phyloP scores from a whole-genome alignment of 1,284 basidiomycete genomes.

The Singerocomus inundabilis region DNA sequence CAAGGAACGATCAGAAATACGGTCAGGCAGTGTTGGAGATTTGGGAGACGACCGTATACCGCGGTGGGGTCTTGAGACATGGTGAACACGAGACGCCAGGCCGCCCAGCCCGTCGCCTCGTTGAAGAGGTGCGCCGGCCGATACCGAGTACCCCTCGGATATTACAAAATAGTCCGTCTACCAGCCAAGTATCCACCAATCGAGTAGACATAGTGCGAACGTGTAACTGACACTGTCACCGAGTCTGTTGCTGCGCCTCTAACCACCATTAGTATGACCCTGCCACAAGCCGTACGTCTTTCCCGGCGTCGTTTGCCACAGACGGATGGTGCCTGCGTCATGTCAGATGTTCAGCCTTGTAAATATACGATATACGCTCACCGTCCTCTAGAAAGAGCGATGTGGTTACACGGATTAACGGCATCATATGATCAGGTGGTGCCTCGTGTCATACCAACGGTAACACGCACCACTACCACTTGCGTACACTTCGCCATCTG shows the following conservation, averaged over 20 bases:
- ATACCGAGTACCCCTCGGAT: conserved; percentile 13
- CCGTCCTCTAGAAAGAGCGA: conserved; percentile 59
- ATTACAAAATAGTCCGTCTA: conserved; percentile 19
- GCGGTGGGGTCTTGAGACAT: neutral
- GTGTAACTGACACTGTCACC: conserved; percentile 4
- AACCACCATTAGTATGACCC: conserved; percentile 55
- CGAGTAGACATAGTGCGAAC: conserved; percentile 15
- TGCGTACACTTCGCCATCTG: conserved; percentile 98
- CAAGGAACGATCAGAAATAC: too few species aligned
- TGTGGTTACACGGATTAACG: conserved; percentile 11
- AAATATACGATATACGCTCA: conserved; percentile 35
- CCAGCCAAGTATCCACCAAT: conserved; percentile 12
- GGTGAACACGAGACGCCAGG: neutral
- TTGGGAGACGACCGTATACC: too few species aligned
- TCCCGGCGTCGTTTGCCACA: conserved; percentile 95
- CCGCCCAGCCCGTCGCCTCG: neutral
- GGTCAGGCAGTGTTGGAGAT: too few species aligned
- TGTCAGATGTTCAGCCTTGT: conserved; percentile 11
- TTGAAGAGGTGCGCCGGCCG: neutral
- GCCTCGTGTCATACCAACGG: conserved; percentile 6
- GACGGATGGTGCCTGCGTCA: conserved; percentile 77
- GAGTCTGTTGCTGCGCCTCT: conserved; percentile 4
- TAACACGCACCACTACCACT: conserved; percentile 82
- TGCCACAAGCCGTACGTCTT: conserved; percentile 95
- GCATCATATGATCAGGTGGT: conserved; percentile 11